Base-by-base conservation (phyloP, 1,284 basidiomycete species). In the Omphalotus olearius region DNA sequence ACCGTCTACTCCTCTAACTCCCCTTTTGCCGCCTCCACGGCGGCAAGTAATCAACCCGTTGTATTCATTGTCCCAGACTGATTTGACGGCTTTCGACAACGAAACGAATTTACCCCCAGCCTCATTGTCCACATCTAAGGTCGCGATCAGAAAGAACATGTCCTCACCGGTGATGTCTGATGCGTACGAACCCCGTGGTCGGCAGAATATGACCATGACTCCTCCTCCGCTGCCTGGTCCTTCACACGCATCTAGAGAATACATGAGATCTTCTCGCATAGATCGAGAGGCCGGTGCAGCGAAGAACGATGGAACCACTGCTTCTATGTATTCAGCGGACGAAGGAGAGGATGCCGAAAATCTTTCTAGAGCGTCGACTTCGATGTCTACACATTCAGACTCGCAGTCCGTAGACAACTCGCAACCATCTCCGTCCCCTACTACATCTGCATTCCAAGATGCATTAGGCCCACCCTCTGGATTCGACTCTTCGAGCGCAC, bases 361-460 rank as follows among this genome's bases (percentile, higher is more conserved):
- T 26, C 58, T 56, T 4, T 64, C 43, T 25, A 53, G 70, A 51
- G 55, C 60, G 37, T 75, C 69, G 36, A 64, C 70, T 25, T 65
- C 61, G 18, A 62, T 66, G 56, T 70, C 69, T 23, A 66, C 9
- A 33, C 30, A 13, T 33, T 10, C 30, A 10, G 30, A 13, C 30
- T 33, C 30, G 30, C 30, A 13, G 30, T 33, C 30, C 9, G 2
- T 33, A 9, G 7, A 9, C 7, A 2, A 4, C 26, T 42, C 41
- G 13, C 20, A 42, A 14, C 20, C 47, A 25, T 46, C 73, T 13
- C 69, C 76, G 3, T 88, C 85, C 3, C 86, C 86, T 1, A 84
- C 85, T 1, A 79, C 75, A 13, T 88, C 85, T 20, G 83, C 82
- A 11, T 88, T 89, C 66, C 78, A 80, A 28, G 84, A 87, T 57